These are phyloP conservation scores for Fallopia convolvulus DNA, from an alignment of 148 eudicot species.

Conservation along the genomic window DNA sequence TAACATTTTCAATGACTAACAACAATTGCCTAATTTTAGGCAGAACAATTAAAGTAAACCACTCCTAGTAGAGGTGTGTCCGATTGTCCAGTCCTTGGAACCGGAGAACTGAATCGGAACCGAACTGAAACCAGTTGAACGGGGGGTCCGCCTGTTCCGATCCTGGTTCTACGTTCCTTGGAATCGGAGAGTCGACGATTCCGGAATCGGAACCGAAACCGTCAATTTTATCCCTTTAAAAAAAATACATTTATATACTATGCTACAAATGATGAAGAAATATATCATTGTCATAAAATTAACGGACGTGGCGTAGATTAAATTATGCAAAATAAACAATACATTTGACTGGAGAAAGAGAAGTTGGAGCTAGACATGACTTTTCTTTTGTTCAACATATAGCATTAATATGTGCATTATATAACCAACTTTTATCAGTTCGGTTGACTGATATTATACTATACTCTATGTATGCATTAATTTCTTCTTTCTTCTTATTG, in stretches of 20 bases:
- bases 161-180: too few relatives aligned
- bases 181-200: too few relatives aligned
- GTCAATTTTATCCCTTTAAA: too few relatives aligned
- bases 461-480: not conserved
- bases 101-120: too few relatives aligned
- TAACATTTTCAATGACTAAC: not conserved
- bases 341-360: not conserved
- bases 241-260: not conserved
- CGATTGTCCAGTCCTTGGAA: too few relatives aligned
- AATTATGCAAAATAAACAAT: not conserved
- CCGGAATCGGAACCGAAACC: too few relatives aligned
- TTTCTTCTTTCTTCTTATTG: too few relatives aligned
- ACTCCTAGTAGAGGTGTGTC: too few relatives aligned
- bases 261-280: not conserved
- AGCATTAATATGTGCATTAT: not conserved
- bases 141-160: too few relatives aligned
- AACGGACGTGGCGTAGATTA: not conserved
- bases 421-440: not conserved
- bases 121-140: too few relatives aligned
- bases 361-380: not conserved
- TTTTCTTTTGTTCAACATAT: not conserved
- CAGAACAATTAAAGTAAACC: not conserved
- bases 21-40: conserved; percentile 9
- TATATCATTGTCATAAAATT: not conserved
- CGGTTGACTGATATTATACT: not conserved